Conservation (phyloP, 345 rosid species). For the Streptanthus diversifolius region DNA sequence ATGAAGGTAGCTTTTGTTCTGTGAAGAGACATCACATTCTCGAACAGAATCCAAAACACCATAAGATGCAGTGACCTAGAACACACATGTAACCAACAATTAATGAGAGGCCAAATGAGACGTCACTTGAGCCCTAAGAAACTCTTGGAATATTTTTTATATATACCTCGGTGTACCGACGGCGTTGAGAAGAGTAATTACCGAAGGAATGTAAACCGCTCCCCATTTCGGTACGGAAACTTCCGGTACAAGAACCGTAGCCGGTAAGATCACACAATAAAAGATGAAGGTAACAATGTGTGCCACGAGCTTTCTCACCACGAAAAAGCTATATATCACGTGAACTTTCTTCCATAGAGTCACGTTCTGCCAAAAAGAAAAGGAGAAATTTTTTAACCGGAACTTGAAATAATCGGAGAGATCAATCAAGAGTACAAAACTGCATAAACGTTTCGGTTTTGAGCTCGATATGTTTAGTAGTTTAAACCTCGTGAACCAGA, state of each 20-base stretch:
- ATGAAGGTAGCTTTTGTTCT: constrained; percentile 88
- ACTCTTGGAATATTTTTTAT: not conserved
- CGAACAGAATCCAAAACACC: constrained; percentile 93
- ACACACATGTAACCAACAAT: not conserved
- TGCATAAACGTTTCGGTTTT: not conserved
- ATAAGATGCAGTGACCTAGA: constrained; percentile 77
- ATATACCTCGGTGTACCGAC: constrained; percentile 96
- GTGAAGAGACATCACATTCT: constrained; percentile 94
- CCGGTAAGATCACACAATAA: constrained; percentile 83
- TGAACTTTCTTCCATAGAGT: constrained; percentile 83
- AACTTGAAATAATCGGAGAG: no score
- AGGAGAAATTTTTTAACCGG: not conserved
- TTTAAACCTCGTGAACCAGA: not conserved
- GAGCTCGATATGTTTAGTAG: not conserved
- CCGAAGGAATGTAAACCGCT: constrained; percentile 75
- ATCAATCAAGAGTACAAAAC: not conserved
- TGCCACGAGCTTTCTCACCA: constrained; percentile 81
- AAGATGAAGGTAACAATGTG: constrained; percentile 80
- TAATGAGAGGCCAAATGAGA: not conserved
- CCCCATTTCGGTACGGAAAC: constrained; percentile 89
- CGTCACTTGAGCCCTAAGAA: constrained; percentile 10
- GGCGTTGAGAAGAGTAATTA: constrained; percentile 79
- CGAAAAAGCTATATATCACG: constrained; percentile 90
- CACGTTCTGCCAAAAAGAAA: constrained; percentile 59
- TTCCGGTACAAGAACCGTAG: constrained; percentile 89